Base-by-base conservation (phyloP, 495 filamentous ascomycete species). In the Copromyces sp. region DNA sequence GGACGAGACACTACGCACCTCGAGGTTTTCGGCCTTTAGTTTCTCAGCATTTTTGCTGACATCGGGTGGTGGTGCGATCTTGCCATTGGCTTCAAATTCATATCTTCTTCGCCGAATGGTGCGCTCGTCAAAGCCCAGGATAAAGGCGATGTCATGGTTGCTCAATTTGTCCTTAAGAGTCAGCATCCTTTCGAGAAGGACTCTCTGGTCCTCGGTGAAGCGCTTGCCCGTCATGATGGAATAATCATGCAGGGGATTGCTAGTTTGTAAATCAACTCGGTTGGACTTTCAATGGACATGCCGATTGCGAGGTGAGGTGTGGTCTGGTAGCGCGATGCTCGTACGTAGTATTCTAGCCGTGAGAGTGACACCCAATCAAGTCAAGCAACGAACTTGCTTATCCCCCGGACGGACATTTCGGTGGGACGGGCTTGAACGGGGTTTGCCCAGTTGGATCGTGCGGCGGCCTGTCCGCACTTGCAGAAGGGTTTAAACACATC, bases 31-130 rank as follows among this genome's bases (percentile, higher is more conserved):
- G 6, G 74, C 71, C 44, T 77, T 78, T 16, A 80, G 68, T 71
- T 80, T 80, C 32, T 79, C 78, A 11, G 77, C 78, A 59, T 80
- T 80, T 45, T 79, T 80, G 73, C 75, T 75, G 24, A 77, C 75
- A 68, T 79, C 75, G 16, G 68, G 71, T 32, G 75, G 74, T 47
- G 75, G 74, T 38, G 70, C 70, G 9, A 80, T 39, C 41, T 73
- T 68, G 35, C 78, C 77, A 4, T 75, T 78, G 20, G 65, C 69
- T 9, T 39, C 68, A 68, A 72, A 79, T 65, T 80, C 74, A 39
- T 69, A 45, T 24, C 78, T 70, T n/a, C 78, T 72, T 5, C 78
- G 73, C n/a, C 73, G 73, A 2, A 79, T 77, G 0, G 78, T 80
- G 6, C 76, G 32, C 71, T 77, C 74, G 39, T 77, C 74, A 44